Conservation (phyloP, 2,329 filamentous ascomycete species). For the Leptographium flavum region DNA sequence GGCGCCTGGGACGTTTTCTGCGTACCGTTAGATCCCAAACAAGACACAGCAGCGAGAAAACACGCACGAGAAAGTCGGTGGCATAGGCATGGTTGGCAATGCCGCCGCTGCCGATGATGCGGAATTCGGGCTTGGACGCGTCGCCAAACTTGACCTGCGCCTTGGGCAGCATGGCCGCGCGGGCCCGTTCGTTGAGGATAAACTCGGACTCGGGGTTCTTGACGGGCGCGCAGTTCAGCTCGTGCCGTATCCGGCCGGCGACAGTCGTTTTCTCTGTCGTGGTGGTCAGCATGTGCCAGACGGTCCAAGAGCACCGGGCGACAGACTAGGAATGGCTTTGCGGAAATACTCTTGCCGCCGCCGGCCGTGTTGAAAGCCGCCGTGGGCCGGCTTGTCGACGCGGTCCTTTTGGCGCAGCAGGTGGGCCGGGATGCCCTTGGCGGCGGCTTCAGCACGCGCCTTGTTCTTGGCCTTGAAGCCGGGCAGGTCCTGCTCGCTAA, state of each 20-base stretch:
- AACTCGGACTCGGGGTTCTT: conserved; percentile 55
- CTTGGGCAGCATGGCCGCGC: conserved; percentile 46
- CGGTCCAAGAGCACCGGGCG: not conserved
- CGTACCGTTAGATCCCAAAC: not conserved
- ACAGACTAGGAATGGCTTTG: conserved; percentile 58
- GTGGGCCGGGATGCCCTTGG: conserved; percentile 43
- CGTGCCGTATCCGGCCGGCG: conserved; percentile 57
- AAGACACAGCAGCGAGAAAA: not conserved
- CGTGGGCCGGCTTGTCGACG: conserved; percentile 24
- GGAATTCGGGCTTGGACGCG: conserved; percentile 28
- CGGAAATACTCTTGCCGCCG: conserved; percentile 40
- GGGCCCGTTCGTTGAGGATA: conserved; percentile 42
- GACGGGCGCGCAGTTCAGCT: conserved; percentile 60
- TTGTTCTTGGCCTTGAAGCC: conserved; percentile 52
- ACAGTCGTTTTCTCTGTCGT: conserved; percentile 72
- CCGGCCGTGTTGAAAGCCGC: conserved; percentile 11
- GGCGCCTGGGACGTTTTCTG: conserved; percentile 37
- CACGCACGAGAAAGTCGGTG: conserved; percentile 41
- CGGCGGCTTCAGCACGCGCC: conserved; percentile 38
- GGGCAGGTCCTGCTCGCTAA: conserved; percentile 84
- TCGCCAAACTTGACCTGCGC: conserved; percentile 38
- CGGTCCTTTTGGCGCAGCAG: conserved; percentile 30
- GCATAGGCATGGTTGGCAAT: conserved; percentile 31
- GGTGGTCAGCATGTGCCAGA: not conserved
- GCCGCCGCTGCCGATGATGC: conserved; percentile 46